phyloP scores from a whole-genome alignment of 1,139 yeast species.

The Scheffersomyces illinoinensis region DNA sequence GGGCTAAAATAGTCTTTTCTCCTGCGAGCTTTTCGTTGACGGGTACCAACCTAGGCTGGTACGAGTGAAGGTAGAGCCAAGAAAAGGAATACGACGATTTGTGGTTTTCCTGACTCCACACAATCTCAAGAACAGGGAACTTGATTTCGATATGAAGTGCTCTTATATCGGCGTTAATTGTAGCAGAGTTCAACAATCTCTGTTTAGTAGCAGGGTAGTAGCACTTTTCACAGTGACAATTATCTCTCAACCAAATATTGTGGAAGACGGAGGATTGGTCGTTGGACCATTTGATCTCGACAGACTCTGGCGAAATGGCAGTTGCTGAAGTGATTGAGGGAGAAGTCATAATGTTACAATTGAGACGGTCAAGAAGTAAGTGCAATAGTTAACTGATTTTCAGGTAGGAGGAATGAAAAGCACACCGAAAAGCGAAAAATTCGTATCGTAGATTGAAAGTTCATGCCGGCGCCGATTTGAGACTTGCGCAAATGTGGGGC shows the following conservation, averaged over 20 bases:
- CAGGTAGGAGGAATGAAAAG: not conserved
- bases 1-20: slow-evolving; percentile 28
- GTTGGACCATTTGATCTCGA: slow-evolving; percentile 11
- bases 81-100: slow-evolving; percentile 42
- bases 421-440: not conserved
- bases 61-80: slow-evolving; percentile 64
- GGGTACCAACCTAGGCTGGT: slow-evolving; percentile 51
- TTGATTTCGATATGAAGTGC: slow-evolving; percentile 25
- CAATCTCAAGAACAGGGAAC: slow-evolving; percentile 22
- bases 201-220: slow-evolving; percentile 64
- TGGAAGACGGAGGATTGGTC: slow-evolving; percentile 31
- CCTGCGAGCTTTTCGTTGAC: slow-evolving; percentile 27
- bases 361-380: not conserved
- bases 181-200: slow-evolving; percentile 59
- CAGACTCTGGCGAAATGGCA: not conserved
- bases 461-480: too few species aligned
- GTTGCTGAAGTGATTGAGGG: not conserved
- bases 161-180: slow-evolving; percentile 48
- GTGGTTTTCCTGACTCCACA: slow-evolving; percentile 55
- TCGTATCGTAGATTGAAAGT: not conserved
- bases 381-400: not conserved
- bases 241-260: slow-evolving; percentile 69
- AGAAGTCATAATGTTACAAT: not conserved
- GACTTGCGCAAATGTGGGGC: not conserved
- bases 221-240: slow-evolving; percentile 65